Percentiles rank a stretch among this genome's conserved stretches.
Conservation (phyloP, 257 asterid genomes). For the Penstemon barbatus region DNA sequence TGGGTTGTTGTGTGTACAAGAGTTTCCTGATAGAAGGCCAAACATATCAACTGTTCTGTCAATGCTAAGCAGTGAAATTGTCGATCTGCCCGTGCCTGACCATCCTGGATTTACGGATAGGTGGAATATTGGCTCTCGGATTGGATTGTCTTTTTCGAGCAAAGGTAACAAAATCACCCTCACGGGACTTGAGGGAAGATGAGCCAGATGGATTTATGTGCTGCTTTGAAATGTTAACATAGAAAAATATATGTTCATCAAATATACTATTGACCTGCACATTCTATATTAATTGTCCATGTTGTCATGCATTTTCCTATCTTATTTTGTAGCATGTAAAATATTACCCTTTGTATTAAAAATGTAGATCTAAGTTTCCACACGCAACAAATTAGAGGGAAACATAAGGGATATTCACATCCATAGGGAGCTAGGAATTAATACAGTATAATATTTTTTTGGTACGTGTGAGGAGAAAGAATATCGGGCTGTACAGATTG, state of each 20-base stretch:
- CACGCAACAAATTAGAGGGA: conserved; percentile 6
- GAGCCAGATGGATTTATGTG: too few relatives aligned
- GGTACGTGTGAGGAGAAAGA: conserved; percentile 57
- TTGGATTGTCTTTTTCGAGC: too few relatives aligned
- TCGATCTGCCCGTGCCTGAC: conserved; percentile 33
- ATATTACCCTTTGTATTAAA: too few relatives aligned
- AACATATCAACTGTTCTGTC: conserved; percentile 29
- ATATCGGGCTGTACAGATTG: conserved; percentile 45
- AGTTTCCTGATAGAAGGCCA: conserved; percentile 34
- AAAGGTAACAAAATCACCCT: too few relatives aligned
- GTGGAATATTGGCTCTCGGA: conserved; percentile 4
- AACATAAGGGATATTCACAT: conserved; percentile 76
- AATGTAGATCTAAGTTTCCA: too few relatives aligned
- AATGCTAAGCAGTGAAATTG: conserved; percentile 46
- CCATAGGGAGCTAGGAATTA: conserved; percentile 38
- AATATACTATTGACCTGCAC: too few relatives aligned
- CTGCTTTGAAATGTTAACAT: too few relatives aligned
- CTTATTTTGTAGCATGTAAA: too few relatives aligned
- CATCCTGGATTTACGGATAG: conserved; percentile 34
- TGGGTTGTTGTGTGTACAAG: conserved; percentile 41
- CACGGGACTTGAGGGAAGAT: too few relatives aligned
- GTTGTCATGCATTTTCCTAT: too few relatives aligned
- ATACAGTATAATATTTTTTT: conserved; percentile 47
- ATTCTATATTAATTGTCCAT: too few relatives aligned
- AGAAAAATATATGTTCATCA: too few relatives aligned